These are phyloP conservation scores for Pseudogymnoascus sp. DNA, from an alignment of 2,329 filamentous ascomycete species.

Conservation along the genomic window DNA sequence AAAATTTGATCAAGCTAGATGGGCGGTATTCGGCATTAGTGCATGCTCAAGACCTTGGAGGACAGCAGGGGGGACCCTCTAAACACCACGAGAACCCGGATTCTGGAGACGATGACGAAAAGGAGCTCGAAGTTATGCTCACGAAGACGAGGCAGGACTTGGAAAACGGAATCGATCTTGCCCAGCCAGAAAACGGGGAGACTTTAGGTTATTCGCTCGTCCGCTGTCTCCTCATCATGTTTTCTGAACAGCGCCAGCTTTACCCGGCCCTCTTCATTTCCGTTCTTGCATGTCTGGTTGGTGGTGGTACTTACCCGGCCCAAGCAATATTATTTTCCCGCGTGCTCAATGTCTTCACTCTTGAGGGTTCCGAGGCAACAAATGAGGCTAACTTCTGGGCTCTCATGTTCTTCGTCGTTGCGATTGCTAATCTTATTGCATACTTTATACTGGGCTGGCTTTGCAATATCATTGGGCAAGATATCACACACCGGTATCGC, in stretches of 20 bases:
- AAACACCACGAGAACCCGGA: constrained; percentile 14
- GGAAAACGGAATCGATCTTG: background rate
- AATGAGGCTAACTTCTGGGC: constrained; percentile 36
- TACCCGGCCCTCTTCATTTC: constrained; percentile 37
- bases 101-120: constrained; percentile 17
- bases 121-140: constrained; percentile 21
- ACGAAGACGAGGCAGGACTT: background rate
- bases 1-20: constrained; percentile 28
- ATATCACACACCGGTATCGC: constrained; percentile 30
- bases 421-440: constrained; percentile 30
- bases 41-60: constrained; percentile 35
- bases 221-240: constrained; percentile 25
- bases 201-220: constrained; percentile 37
- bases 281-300: constrained; percentile 30
- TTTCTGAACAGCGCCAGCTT: constrained; percentile 33
- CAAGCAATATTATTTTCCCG: constrained; percentile 29
- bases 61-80: constrained; percentile 17
- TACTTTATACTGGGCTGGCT: constrained; percentile 24
- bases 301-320: constrained; percentile 30
- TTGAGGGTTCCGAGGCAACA: constrained; percentile 15
- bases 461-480: constrained; percentile 27
- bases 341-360: constrained; percentile 25
- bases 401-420: constrained; percentile 41
- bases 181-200: background rate
- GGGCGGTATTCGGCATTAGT: constrained; percentile 36